These are phyloP conservation scores for Lodderomyces beijingensis DNA, from an alignment of 1,139 yeast species.

Conservation along the genomic window DNA sequence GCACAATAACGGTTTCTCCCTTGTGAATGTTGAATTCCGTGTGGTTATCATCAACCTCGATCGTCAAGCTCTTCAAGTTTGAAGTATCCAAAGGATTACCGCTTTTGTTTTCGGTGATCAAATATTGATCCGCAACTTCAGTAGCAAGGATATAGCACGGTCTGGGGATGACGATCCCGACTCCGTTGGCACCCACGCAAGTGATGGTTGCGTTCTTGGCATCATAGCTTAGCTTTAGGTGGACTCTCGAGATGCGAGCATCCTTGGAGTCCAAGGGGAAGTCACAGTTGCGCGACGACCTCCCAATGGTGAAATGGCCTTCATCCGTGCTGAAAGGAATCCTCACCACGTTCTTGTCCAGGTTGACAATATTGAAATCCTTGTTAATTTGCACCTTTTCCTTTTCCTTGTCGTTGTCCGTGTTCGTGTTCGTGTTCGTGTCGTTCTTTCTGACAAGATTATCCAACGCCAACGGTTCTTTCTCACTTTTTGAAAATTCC, in stretches of 20 bases:
- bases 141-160: conserved; percentile 32
- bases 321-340: conserved; percentile 28
- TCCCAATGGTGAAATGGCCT: conserved; percentile 44
- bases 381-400: conserved; percentile 17
- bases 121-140: conserved; percentile 25
- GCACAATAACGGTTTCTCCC: conserved; percentile 52
- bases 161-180: conserved; percentile 57
- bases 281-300: conserved; percentile 62
- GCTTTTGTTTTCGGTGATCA: conserved; percentile 27
- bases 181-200: conserved; percentile 71
- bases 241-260: conserved; percentile 66
- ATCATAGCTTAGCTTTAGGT: conserved; percentile 35
- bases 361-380: conserved; percentile 39
- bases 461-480: background rate
- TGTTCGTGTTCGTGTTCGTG: background rate
- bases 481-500: background rate
- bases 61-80: conserved; percentile 24
- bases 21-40: conserved; percentile 57
- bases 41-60: conserved; percentile 37
- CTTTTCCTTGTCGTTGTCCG: conserved; percentile 7
- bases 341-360: conserved; percentile 34
- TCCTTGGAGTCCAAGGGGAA: conserved; percentile 51
- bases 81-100: conserved; percentile 17
- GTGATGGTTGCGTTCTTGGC: conserved; percentile 32
- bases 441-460: background rate